Evolutionary conservation across 2,329 filamentous ascomycete genomes (phyloP).

Genomic region (Pseudogymnoascus sp.): DNA sequence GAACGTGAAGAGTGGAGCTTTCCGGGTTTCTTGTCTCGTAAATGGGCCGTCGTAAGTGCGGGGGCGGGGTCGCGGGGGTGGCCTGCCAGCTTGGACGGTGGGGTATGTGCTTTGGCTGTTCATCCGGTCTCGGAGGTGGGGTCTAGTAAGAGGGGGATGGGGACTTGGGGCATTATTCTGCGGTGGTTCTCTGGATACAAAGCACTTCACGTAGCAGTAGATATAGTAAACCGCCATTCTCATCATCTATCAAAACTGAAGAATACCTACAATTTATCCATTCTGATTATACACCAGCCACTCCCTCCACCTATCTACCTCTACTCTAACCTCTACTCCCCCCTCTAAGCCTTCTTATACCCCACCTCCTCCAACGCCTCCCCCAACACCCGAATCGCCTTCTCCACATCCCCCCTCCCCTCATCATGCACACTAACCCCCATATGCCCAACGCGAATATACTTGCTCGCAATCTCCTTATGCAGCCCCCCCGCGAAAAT

Average conservation of each 20-base stretch:
- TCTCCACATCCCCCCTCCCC: constrained; percentile 1
- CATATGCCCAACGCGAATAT: constrained; percentile 97
- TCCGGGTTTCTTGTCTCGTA: too few relatives aligned
- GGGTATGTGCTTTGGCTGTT: too few relatives aligned
- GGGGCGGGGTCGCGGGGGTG: too few relatives aligned
- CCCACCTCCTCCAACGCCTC: neutral
- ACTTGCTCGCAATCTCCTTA: constrained; percentile 88
- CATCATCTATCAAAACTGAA: neutral
- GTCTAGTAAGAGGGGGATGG: neutral
- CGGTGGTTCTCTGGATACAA: neutral
- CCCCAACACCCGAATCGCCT: neutral
- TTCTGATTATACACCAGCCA: neutral
- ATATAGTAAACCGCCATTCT: neutral
- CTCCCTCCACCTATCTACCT: neutral
- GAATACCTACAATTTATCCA: neutral
- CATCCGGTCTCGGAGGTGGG: too few relatives aligned
- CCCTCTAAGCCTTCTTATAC: constrained; percentile 2
- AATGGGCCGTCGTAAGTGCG: too few relatives aligned
- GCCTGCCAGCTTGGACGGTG: too few relatives aligned
- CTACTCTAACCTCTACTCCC: too few relatives aligned
- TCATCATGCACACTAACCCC: constrained; percentile 63
- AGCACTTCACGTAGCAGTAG: neutral
- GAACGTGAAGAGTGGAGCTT: too few relatives aligned
- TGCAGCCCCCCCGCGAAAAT: constrained; percentile 93
- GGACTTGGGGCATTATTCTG: too few relatives aligned